These are phyloP conservation scores for Tylopilus balloui DNA, from an alignment of 768 basidiomycete species.

Conservation along the genomic window DNA sequence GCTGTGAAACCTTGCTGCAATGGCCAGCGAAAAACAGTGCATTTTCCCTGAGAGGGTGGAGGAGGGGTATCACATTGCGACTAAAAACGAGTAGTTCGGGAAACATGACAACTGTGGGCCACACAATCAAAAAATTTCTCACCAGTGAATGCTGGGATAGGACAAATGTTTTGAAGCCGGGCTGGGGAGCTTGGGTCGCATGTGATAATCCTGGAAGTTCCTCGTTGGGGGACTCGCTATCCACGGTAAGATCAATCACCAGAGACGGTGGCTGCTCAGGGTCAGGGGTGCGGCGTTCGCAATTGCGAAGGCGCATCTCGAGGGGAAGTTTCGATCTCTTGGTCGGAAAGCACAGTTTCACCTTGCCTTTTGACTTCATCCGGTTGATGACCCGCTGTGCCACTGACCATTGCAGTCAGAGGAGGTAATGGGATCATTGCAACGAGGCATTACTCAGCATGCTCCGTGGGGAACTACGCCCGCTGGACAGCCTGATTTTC, in stretches of 20 bases:
- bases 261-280: neutral
- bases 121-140: conserved; percentile 2
- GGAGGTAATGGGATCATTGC: neutral
- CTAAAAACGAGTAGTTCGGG: conserved; percentile 10
- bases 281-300: conserved; percentile 2
- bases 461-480: conserved; percentile 13
- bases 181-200: neutral
- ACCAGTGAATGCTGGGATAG: conserved; percentile 4
- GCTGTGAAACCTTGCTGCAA: conserved; percentile 1
- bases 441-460: conserved; percentile 18
- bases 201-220: neutral
- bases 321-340: conserved; percentile 17
- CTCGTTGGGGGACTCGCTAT: conserved; percentile 2
- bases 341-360: conserved; percentile 16
- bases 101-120: neutral
- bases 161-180: neutral
- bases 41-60: conserved; percentile 2
- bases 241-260: conserved; percentile 23
- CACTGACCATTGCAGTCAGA: conserved; percentile 18
- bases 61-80: neutral
- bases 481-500: conserved; percentile 18
- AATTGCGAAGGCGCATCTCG: conserved; percentile 14
- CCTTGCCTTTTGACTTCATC: conserved; percentile 28
- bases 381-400: conserved; percentile 22
- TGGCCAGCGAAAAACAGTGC: neutral